Percentiles rank a stretch among this genome's conserved stretches.
phyloP scores from a whole-genome alignment of 202 grass and related monocot species.

The Schoenoplectus tabernaemontani region DNA sequence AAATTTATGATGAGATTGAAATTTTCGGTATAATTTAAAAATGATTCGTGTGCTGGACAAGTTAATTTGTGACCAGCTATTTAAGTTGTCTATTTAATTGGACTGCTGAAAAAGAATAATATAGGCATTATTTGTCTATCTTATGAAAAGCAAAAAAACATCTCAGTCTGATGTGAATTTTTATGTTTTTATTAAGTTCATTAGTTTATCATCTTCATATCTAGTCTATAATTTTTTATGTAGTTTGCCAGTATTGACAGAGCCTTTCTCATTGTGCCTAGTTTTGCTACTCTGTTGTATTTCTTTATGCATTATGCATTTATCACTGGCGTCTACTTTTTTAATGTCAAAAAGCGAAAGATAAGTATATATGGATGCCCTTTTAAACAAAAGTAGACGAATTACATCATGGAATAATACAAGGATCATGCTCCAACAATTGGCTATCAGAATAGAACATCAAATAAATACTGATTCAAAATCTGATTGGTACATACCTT shows the following conservation, averaged over 20 bases:
- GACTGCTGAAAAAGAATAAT: not conserved
- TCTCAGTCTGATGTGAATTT: not conserved
- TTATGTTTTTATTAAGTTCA: not conserved
- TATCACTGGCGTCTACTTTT: not conserved
- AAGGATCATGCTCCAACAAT: not conserved
- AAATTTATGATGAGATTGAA: not conserved
- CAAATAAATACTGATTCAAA: not conserved
- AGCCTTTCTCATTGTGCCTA: not conserved
- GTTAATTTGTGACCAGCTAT: not conserved
- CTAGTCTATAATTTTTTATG: not conserved
- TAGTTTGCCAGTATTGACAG: not conserved
- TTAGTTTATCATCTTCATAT: not conserved
- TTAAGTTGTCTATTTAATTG: not conserved
- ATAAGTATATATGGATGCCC: not conserved
- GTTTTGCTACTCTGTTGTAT: not conserved
- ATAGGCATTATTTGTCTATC: not conserved
- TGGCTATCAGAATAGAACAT: not conserved
- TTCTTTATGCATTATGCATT: not conserved
- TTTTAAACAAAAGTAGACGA: not conserved
- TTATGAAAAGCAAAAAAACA: too few species aligned
- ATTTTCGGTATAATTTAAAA: not conserved
- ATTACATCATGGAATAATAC: conserved; percentile 4
- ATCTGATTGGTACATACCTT: not conserved
- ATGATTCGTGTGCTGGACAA: not conserved
- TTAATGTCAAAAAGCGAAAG: not conserved